These are phyloP conservation scores for Blastocystis sp. DNA, from an alignment of 352 stramenopile species.

Conservation along the genomic window DNA sequence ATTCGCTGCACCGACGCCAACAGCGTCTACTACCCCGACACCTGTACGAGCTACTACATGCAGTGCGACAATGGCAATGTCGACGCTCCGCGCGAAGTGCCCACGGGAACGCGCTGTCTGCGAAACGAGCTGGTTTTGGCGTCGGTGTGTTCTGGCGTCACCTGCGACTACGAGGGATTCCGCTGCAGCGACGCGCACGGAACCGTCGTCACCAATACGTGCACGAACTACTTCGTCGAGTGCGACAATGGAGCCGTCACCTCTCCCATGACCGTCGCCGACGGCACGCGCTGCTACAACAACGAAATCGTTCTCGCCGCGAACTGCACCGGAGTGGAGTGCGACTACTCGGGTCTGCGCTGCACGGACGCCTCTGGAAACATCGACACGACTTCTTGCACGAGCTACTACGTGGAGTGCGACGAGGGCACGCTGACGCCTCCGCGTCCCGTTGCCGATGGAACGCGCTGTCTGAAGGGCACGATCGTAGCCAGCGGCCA, in stretches of 20 bases:
- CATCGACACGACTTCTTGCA: background rate
- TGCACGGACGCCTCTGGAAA: background rate
- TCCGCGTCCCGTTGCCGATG: constrained; percentile 35
- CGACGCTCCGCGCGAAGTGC: background rate
- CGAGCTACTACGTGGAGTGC: constrained; percentile 45
- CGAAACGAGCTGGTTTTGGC: background rate
- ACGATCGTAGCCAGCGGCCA: background rate
- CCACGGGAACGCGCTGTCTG: constrained; percentile 13
- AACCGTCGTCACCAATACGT: constrained; percentile 2
- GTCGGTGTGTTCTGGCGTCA: background rate
- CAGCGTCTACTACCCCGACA: constrained; percentile 36
- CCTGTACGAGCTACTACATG: constrained; percentile 31
- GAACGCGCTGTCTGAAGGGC: constrained; percentile 26
- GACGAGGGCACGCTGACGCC: constrained; percentile 4
- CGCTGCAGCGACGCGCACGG: background rate
- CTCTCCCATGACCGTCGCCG: constrained; percentile 12
- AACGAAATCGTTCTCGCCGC: background rate
- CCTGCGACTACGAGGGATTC: constrained; percentile 41
- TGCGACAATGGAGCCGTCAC: constrained; percentile 29
- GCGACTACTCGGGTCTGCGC: background rate
- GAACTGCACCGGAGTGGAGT: background rate
- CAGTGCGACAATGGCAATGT: constrained; percentile 25
- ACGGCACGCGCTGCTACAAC: constrained; percentile 28
- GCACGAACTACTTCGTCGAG: constrained; percentile 41
- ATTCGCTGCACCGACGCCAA: constrained; percentile 43